Percentiles rank a stretch among this genome's conserved stretches.
phyloP scores from a whole-genome alignment of 1,284 basidiomycete species.

The Rhodofomes roseus region DNA sequence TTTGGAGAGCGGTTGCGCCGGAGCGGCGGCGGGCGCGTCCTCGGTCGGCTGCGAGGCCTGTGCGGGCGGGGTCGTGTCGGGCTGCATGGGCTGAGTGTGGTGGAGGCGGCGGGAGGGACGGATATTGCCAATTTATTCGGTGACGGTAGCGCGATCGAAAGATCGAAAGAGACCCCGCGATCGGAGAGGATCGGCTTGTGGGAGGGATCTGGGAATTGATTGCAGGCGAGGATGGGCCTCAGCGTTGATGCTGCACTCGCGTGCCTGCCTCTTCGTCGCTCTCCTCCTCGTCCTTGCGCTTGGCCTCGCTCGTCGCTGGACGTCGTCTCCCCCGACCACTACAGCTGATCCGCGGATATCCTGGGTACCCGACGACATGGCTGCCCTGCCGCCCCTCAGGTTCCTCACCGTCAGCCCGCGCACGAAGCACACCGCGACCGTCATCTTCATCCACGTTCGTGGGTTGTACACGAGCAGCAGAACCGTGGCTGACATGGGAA shows the following conservation, averaged over 20 bases:
- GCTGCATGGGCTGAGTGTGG: background rate
- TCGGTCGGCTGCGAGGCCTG: background rate
- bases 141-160: background rate
- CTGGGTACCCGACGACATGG: conserved; percentile 18
- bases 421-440: conserved; percentile 75
- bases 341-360: background rate
- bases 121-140: background rate
- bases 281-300: background rate
- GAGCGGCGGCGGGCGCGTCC: background rate
- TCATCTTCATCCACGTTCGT: conserved; percentile 86
- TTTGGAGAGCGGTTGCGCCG: conserved; percentile 57
- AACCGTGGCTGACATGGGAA: background rate
- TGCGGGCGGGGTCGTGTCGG: background rate
- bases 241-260: background rate
- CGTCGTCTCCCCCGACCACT: background rate
- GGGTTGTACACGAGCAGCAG: background rate
- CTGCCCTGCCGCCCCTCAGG: conserved; percentile 38
- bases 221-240: background rate
- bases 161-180: background rate
- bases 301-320: background rate
- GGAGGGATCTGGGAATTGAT: background rate
- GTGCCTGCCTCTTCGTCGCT: background rate
- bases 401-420: conserved; percentile 50
- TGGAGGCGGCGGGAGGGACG: background rate
- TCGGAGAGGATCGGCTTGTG: background rate